Evolutionary conservation across 805 yeast genomes (phyloP), one percentile per base, ranked within the genome.

Genomic region (Ogataea paradorogensis): DNA sequence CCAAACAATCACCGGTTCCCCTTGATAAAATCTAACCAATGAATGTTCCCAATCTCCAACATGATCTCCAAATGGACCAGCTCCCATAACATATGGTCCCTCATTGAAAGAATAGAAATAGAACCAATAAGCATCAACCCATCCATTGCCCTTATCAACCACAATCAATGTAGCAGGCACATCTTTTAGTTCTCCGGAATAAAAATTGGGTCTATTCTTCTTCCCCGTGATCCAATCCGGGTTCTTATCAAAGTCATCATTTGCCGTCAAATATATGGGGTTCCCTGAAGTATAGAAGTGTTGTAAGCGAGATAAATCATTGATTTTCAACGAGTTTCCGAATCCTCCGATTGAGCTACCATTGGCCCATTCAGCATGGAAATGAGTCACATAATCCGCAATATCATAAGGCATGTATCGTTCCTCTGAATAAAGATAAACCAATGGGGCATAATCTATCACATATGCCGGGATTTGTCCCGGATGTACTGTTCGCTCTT

Each of bases 11-110:
- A 80, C 70, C 0, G 99, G 98, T 42, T 70, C 65, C 1, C 96
- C 95, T 3, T 82, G 73, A 53, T 80, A 77, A 58, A 87, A 91
- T 18, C 99, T 70, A 10, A 89, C 91, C 25, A 91, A 65, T 1
- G 95, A 80, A 61, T 91, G 99, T 53, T 91, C 99, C 99, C 99
- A 91, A 66, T 91, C 99, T 6, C 98, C 99, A 24, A 93, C 80
- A 58, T 91, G 99, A 59, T 91, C 85, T 0, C 99, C 99, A 68
- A 84, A 93, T 0, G 99, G 99, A 0, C 99, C 99, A 26, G 77
- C 75, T 3, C 98, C 98, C 97, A 91, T 89, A 8, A 91, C 97
- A 64, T 82, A 91, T 0, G 99, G 97, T 0, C 99, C 99, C 48
- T 86, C 68, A 58, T 91, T 91, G 68, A 91, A 91, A 2, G 95